Conservation (phyloP, 176 grass and related monocot species). For the Rhipidocladum racemiflorum region DNA sequence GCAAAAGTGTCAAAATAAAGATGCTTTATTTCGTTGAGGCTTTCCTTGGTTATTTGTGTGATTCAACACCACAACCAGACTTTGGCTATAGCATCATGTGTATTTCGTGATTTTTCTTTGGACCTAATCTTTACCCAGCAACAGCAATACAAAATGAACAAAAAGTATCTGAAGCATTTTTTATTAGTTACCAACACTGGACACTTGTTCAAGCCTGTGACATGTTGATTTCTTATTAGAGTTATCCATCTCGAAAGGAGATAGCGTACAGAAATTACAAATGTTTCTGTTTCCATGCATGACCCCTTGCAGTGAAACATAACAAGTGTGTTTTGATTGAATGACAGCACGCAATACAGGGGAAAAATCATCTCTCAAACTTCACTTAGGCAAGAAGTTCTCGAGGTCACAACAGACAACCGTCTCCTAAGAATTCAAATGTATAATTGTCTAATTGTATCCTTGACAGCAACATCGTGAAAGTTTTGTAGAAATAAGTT, state of each 20-base stretch:
- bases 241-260: not conserved
- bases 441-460: not conserved
- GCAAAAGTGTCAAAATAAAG: not conserved
- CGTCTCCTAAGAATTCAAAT: not conserved
- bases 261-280: not conserved
- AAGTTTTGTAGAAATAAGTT: too few relatives aligned
- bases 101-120: not conserved
- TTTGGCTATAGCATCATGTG: not conserved
- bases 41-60: not conserved
- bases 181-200: not conserved
- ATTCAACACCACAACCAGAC: not conserved
- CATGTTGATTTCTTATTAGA: not conserved
- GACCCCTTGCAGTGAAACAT: not conserved
- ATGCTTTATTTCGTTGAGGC: not conserved
- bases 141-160: not conserved
- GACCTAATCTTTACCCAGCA: not conserved
- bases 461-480: not conserved
- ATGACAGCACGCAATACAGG: not conserved
- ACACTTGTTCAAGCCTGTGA: not conserved
- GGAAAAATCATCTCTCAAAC: conserved; percentile 7
- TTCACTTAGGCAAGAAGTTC: not conserved
- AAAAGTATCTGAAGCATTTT: not conserved
- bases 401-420: too few relatives aligned
- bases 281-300: not conserved
- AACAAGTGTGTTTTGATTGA: not conserved